Conservation (phyloP, 2,329 filamentous ascomycete species). For the Plectosphaerella cucumerina region DNA sequence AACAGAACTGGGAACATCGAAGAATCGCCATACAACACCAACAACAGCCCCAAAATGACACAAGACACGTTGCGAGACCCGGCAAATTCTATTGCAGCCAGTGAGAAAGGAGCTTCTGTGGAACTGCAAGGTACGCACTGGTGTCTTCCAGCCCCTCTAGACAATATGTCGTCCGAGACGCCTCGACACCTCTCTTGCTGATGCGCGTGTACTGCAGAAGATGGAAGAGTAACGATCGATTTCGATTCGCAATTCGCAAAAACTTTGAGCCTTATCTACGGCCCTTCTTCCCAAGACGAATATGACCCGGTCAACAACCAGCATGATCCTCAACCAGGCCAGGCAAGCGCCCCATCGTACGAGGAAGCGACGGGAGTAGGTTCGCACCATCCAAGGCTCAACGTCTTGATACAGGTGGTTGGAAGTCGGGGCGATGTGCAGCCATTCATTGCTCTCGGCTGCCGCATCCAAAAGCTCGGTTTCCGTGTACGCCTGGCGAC, state of each 20-base stretch:
- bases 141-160: no score
- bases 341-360: not conserved
- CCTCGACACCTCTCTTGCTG: no score
- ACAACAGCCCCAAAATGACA: no score
- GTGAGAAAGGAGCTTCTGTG: no score
- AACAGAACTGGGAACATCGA: no score
- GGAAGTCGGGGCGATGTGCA: conserved; percentile 34
- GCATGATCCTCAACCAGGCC: not conserved
- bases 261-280: no score
- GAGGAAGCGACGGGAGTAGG: not conserved
- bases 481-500: conserved; percentile 41
- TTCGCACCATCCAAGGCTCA: not conserved
- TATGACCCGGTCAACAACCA: not conserved
- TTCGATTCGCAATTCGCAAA: no score
- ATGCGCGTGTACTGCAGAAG: not conserved
- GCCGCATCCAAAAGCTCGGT: conserved; percentile 32
- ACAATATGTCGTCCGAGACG: not conserved
- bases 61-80: not conserved
- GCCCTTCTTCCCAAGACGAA: not conserved
- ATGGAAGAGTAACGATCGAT: no score
- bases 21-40: no score
- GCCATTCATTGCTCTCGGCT: conserved; percentile 42
- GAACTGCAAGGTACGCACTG: not conserved
- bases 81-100: no score
- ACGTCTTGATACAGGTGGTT: conserved; percentile 11